Percentiles rank a stretch among this genome's conserved stretches.
These are phyloP conservation scores for Rhizopogon vesiculosus DNA, from an alignment of 768 basidiomycete species.

Conservation along the genomic window DNA sequence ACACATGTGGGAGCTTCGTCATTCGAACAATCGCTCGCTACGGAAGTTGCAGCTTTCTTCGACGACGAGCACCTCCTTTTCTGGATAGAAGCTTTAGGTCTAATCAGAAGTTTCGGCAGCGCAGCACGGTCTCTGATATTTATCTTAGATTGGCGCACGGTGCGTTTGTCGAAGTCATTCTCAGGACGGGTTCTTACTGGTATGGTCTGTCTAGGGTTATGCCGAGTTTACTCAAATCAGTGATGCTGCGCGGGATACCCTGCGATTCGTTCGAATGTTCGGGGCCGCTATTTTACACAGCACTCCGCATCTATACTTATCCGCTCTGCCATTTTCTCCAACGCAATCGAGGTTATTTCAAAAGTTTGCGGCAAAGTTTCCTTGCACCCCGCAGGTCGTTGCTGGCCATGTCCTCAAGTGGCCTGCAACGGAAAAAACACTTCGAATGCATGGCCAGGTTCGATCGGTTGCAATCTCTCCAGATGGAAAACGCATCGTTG, in stretches of 20 bases:
- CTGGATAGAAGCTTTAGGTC: constrained; percentile 4
- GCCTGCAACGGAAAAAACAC: background rate
- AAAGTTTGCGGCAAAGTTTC: background rate
- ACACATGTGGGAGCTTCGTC: constrained; percentile 3
- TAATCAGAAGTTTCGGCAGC: background rate
- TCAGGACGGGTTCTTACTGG: background rate
- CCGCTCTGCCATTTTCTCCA: constrained; percentile 20
- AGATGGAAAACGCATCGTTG: background rate
- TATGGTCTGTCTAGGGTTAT: background rate
- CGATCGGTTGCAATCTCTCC: constrained; percentile 1
- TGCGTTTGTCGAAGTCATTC: background rate
- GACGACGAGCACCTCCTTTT: constrained; percentile 3
- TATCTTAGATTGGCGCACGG: background rate
- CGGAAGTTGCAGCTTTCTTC: constrained; percentile 2
- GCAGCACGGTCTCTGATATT: background rate
- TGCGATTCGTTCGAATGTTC: constrained; percentile 11
- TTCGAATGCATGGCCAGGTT: too few species aligned
- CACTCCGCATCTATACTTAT: constrained; percentile 22
- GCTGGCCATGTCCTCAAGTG: background rate
- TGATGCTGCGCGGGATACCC: constrained; percentile 3
- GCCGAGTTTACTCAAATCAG: background rate
- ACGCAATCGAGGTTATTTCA: constrained; percentile 2
- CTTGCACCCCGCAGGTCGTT: background rate
- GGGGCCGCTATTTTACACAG: constrained; percentile 8
- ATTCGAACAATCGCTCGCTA: background rate